Conservation (phyloP, 129 eudicot genomes). For the Escallonia rubra region DNA sequence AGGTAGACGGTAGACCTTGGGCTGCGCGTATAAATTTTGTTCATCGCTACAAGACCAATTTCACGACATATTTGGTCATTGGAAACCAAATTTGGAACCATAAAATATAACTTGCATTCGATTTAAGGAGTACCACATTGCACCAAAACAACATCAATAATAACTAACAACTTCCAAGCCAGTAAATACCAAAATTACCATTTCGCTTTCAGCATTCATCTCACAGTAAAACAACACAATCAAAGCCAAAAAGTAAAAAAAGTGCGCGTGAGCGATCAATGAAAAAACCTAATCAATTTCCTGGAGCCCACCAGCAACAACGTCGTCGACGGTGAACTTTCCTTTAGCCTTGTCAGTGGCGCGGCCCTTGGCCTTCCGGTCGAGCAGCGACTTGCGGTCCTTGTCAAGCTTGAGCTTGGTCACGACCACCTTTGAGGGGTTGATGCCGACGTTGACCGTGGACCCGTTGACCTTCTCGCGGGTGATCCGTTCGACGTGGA, state of each 20-base stretch:
- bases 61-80: no score
- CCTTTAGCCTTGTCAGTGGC: slow-evolving; percentile 61
- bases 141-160: no score
- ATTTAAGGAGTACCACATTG: no score
- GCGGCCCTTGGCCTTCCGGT: slow-evolving; percentile 61
- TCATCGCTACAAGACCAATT: no score
- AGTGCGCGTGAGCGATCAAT: no score
- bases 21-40: no score
- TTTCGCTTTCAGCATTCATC: neutral
- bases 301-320: slow-evolving; percentile 32
- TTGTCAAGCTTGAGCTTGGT: slow-evolving; percentile 62
- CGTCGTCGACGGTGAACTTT: slow-evolving; percentile 54
- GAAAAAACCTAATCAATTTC: slow-evolving; percentile 26
- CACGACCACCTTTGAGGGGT: slow-evolving; percentile 55
- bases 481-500: slow-evolving; percentile 61
- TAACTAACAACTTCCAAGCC: no score
- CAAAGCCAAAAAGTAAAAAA: no score
- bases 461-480: slow-evolving; percentile 77
- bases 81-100: no score
- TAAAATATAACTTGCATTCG: no score
- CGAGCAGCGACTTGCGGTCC: slow-evolving; percentile 58
- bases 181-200: no score
- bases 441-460: slow-evolving; percentile 63
- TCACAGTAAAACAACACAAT: neutral
- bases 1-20: no score